Conservation (phyloP, 2,329 filamentous ascomycete genomes). For the Dothideomycetidae sp. region DNA sequence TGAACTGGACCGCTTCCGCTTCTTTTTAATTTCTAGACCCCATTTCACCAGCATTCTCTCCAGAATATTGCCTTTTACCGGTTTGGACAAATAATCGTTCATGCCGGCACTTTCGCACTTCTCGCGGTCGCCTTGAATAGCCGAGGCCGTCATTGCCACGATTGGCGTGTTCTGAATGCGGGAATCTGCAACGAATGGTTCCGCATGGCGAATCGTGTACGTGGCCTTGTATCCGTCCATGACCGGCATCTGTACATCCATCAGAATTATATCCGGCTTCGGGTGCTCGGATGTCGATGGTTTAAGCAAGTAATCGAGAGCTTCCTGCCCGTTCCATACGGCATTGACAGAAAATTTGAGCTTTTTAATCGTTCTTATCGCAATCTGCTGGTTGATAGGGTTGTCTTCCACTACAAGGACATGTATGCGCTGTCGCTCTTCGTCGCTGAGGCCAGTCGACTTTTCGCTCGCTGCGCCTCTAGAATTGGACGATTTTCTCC, state of each 20-base stretch:
- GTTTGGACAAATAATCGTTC: conserved; percentile 61
- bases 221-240: conserved; percentile 68
- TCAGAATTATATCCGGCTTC: conserved; percentile 58
- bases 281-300: conserved; percentile 29
- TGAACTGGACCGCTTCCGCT: conserved; percentile 17
- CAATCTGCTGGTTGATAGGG: conserved; percentile 54
- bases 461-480: conserved; percentile 21
- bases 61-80: conserved; percentile 52
- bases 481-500: conserved; percentile 13
- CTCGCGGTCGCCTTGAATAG: conserved; percentile 61
- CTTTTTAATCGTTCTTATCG: conserved; percentile 58
- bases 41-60: conserved; percentile 61
- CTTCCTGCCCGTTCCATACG: conserved; percentile 66
- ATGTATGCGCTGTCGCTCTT: conserved; percentile 49
- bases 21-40: conserved; percentile 35
- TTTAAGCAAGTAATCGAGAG: conserved; percentile 51
- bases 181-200: conserved; percentile 47
- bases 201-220: conserved; percentile 54
- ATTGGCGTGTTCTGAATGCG: conserved; percentile 50
- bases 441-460: conserved; percentile 33
- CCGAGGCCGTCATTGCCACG: conserved; percentile 69
- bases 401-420: conserved; percentile 66
- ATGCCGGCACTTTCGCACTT: conserved; percentile 61
- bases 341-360: conserved; percentile 57
- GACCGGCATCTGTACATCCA: conserved; percentile 36